Conservation (phyloP, 164 flowering plant genomes). For the Kingdonia uniflora region DNA sequence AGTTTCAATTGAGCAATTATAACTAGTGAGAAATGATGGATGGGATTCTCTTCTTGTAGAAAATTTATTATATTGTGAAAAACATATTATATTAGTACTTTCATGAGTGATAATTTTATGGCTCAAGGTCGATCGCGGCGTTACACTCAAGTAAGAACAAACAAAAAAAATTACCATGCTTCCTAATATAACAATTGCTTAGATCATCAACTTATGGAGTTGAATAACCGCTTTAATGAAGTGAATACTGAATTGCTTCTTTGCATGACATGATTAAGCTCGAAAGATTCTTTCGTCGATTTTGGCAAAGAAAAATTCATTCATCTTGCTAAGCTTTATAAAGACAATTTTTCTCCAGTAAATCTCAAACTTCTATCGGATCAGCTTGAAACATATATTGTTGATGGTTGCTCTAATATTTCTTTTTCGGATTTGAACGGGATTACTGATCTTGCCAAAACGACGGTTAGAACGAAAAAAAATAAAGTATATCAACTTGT, state of each 20-base stretch:
- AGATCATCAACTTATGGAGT: neutral
- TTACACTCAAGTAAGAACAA: neutral
- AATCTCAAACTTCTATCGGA: neutral
- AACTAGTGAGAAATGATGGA: slow-evolving; percentile 1
- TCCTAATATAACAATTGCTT: neutral
- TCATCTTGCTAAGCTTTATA: slow-evolving; percentile 2
- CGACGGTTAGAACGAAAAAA: neutral
- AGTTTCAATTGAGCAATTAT: neutral
- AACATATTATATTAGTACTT: neutral
- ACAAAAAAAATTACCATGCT: neutral
- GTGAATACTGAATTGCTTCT: slow-evolving; percentile 1
- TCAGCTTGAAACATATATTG: slow-evolving; percentile 2
- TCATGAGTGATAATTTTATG: neutral
- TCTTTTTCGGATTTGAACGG: neutral
- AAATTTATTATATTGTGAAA: neutral
- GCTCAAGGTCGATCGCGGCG: neutral
- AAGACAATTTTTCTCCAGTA: neutral
- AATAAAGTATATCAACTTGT: neutral
- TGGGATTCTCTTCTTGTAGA: neutral
- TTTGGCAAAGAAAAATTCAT: neutral
- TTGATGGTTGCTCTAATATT: neutral
- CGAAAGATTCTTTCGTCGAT: neutral
- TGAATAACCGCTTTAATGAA: neutral
- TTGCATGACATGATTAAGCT: too few relatives aligned
- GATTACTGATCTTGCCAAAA: slow-evolving; percentile 2